Conservation (phyloP, 208 protist genomes). For the Kentomonas sorsogonicus region DNA sequence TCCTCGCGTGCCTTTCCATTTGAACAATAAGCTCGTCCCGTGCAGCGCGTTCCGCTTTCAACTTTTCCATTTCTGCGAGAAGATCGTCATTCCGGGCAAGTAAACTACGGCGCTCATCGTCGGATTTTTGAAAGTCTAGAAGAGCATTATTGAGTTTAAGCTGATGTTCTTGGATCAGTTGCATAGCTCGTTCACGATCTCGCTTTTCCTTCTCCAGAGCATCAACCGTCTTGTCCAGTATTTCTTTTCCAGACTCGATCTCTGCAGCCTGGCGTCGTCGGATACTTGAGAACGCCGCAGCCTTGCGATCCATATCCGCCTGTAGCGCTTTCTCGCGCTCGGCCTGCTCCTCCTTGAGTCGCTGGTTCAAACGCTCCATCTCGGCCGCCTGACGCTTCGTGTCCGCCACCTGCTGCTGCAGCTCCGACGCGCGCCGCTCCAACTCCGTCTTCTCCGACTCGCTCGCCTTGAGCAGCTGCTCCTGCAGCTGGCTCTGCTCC, state of each 20-base stretch:
- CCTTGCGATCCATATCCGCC: conserved; percentile 16
- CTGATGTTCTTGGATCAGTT: conserved; percentile 14
- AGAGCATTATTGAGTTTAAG: conserved; percentile 9
- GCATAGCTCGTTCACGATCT: conserved; percentile 22
- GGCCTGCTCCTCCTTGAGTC: conserved; percentile 23
- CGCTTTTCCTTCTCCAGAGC: conserved; percentile 13
- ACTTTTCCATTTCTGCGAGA: no score
- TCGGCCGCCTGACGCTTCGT: conserved; percentile 19
- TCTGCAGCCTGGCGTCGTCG: conserved; percentile 16
- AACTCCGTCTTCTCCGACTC: conserved; percentile 34
- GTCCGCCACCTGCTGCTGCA: conserved; percentile 23
- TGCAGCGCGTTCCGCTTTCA: no score
- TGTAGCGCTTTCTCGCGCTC: conserved; percentile 20
- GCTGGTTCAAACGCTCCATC: conserved; percentile 20
- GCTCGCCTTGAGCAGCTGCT: conserved; percentile 35
- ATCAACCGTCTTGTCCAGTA: conserved; percentile 13
- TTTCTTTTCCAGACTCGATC: conserved; percentile 9
- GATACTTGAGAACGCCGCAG: conserved; percentile 15
- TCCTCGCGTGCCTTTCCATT: no score
- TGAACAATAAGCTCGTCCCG: no score
- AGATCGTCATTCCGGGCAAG: no score
- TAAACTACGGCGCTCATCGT: not conserved
- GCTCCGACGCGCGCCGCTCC: conserved; percentile 9
- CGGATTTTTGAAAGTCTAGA: not conserved
- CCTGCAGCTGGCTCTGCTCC: conserved; percentile 37